A percentile compares a stretch with the other conserved stretches of the same genome.
phyloP scores from a whole-genome alignment of 192 early-diverging fungal species.

The Linnemannia schmuckeri region DNA sequence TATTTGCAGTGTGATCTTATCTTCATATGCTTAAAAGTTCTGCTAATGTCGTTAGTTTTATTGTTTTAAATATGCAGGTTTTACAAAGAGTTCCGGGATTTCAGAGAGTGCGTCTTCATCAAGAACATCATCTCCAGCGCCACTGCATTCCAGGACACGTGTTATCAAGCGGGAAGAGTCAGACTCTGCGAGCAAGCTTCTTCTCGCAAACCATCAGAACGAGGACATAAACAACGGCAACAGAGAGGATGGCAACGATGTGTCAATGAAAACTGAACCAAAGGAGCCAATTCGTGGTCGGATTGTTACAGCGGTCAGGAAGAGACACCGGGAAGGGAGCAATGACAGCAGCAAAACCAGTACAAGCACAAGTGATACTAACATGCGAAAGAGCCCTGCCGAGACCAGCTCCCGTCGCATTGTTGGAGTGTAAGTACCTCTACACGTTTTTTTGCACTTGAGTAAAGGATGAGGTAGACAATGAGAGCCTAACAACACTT shows the following conservation, averaged over 20 bases:
- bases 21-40: too few species aligned
- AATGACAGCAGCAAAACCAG: neutral
- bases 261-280: neutral
- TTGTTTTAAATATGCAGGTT: neutral
- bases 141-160: neutral
- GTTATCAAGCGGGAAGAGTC: slow-evolving; percentile 43
- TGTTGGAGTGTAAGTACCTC: slow-evolving; percentile 6
- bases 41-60: neutral
- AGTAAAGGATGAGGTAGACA: neutral
- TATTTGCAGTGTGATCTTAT: neutral
- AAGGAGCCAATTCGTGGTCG: neutral
- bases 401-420: neutral
- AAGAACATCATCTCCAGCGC: neutral
- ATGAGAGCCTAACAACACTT: neutral
- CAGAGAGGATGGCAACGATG: neutral
- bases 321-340: neutral
- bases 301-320: neutral
- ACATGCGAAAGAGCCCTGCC: neutral
- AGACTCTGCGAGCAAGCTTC: neutral
- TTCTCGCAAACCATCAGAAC: neutral
- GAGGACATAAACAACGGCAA: neutral
- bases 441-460: neutral
- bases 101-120: neutral
- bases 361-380: too few species aligned
- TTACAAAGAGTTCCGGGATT: neutral